Percentiles rank a stretch among this genome's conserved stretches.
phyloP scores from a whole-genome alignment of 2,329 filamentous ascomycete species.

The Colletotrichum tanaceti region DNA sequence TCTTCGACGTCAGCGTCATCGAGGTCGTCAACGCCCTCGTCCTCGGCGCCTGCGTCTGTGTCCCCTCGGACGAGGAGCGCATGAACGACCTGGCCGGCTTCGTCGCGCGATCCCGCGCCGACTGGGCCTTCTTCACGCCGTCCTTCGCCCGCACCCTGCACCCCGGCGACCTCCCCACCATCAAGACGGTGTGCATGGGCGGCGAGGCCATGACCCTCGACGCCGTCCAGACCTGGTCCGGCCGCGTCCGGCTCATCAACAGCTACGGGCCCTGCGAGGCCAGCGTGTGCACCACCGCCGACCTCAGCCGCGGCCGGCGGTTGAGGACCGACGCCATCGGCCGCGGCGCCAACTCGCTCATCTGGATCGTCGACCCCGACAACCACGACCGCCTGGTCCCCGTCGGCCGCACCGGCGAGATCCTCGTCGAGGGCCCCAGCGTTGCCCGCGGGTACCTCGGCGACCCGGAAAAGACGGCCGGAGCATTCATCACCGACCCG shows the following conservation, averaged over 20 bases:
- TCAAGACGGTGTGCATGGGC: conserved; percentile 31
- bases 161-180: conserved; percentile 8
- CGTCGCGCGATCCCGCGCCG: conserved; percentile 14
- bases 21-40: conserved; percentile 54
- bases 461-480: conserved; percentile 11
- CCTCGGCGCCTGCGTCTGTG: conserved; percentile 52
- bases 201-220: conserved; percentile 33
- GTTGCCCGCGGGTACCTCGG: conserved; percentile 42
- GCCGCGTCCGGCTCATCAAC: conserved; percentile 26
- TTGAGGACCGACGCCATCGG: conserved; percentile 23
- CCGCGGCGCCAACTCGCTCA: conserved; percentile 16
- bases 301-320: background rate
- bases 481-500: conserved; percentile 23
- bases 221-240: conserved; percentile 19
- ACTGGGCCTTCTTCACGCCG: conserved; percentile 35
- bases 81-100: conserved; percentile 46
- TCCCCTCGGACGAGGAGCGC: conserved; percentile 52
- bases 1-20: conserved; percentile 53
- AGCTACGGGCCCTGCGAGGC: conserved; percentile 32
- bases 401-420: conserved; percentile 45
- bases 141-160: conserved; percentile 32
- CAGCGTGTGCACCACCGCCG: conserved; percentile 36
- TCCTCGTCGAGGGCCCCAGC: conserved; percentile 46
- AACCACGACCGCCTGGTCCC: conserved; percentile 44
- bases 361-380: conserved; percentile 45